These are phyloP conservation scores for Mycena metata DNA, from an alignment of 768 basidiomycete genomes.

Conservation along the genomic window DNA sequence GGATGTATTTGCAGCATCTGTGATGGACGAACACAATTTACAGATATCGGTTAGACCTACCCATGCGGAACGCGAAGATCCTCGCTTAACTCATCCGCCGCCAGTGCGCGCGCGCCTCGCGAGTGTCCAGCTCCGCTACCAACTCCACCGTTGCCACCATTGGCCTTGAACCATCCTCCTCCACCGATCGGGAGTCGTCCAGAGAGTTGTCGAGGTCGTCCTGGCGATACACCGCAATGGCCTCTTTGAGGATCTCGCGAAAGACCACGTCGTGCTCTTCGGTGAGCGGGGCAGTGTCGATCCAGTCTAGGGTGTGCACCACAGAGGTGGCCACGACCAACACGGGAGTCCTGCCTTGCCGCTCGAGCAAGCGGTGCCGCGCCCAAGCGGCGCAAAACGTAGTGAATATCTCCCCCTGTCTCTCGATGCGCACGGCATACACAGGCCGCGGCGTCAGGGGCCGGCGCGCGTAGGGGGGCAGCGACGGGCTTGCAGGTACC, in stretches of 20 bases:
- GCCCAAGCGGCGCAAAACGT: background rate
- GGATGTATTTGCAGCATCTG: too few relatives aligned
- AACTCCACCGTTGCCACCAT: background rate
- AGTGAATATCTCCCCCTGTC: background rate
- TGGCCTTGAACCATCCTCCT: background rate
- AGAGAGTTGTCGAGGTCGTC: background rate
- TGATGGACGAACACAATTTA: background rate
- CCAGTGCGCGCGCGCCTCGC: background rate
- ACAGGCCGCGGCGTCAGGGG: background rate
- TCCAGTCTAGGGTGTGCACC: background rate
- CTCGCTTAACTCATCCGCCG: background rate
- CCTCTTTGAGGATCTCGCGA: background rate
- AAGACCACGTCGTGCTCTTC: background rate
- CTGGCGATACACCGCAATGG: background rate
- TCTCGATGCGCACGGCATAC: background rate
- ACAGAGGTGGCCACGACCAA: background rate
- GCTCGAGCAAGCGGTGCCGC: background rate
- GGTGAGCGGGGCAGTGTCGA: background rate
- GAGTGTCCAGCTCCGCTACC: too few relatives aligned
- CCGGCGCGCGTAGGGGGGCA: too few relatives aligned
- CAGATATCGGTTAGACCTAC: background rate
- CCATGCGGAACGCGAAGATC: too few relatives aligned
- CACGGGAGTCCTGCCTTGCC: background rate
- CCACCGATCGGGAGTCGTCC: too few relatives aligned
- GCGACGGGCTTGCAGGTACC: too few relatives aligned